These are phyloP conservation scores for Parachlorella kessleri DNA, from an alignment of 139 green algal genomes.

Conservation along the genomic window DNA sequence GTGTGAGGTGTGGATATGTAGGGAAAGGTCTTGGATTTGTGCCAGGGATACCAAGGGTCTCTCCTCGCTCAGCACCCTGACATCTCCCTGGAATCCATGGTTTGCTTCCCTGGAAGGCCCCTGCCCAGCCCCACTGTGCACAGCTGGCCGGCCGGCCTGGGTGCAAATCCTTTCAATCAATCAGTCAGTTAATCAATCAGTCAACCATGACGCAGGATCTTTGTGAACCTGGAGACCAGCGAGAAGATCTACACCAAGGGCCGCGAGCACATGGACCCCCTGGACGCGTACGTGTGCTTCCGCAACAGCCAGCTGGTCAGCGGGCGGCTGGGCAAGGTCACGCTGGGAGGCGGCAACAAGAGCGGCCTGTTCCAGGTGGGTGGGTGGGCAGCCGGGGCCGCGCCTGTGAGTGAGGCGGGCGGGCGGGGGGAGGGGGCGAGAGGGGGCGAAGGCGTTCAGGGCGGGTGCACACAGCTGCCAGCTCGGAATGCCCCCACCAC, in stretches of 20 bases:
- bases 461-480: background rate
- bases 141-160: background rate
- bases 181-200: conserved; percentile 28
- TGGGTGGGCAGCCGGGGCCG: background rate
- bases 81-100: too few species aligned
- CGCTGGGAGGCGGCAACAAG: conserved; percentile 90
- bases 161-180: too few species aligned
- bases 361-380: conserved; percentile 84
- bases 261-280: conserved; percentile 79
- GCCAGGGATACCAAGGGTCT: too few species aligned
- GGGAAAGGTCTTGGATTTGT: too few species aligned
- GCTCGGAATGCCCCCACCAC: background rate
- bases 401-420: too few species aligned
- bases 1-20: too few species aligned
- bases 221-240: conserved; percentile 87
- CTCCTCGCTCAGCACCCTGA: too few species aligned
- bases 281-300: conserved; percentile 93
- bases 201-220: too few species aligned
- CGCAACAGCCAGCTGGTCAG: conserved; percentile 88
- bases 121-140: too few species aligned
- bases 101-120: too few species aligned
- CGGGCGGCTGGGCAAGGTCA: conserved; percentile 93
- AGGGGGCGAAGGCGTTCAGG: background rate
- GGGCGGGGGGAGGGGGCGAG: background rate
- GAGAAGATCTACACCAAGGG: conserved; percentile 88